Conservation (phyloP, 1,284 basidiomycete species). For the Ustilago hordei region DNA sequence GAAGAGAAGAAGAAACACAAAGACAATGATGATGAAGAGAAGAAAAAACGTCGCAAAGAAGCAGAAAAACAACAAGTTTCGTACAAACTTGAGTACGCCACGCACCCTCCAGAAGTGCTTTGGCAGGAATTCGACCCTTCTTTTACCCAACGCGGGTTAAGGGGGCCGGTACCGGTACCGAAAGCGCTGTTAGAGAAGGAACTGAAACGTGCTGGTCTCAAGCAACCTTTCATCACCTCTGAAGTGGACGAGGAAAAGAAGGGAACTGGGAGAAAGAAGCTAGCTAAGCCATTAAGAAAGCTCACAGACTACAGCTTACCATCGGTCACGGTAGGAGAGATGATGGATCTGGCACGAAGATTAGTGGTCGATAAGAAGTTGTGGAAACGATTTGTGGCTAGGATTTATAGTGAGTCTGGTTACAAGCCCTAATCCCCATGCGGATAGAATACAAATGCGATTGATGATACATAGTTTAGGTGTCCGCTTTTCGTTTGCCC, state of each 20-base stretch:
- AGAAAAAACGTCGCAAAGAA: conserved; percentile 9
- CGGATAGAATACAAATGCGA: conserved; percentile 7
- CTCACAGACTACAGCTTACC: conserved; percentile 78
- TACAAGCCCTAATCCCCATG: conserved; percentile 10
- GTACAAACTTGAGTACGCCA: conserved; percentile 65
- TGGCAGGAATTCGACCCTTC: conserved; percentile 55
- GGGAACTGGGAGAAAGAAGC: conserved; percentile 18
- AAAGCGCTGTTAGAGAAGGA: conserved; percentile 76
- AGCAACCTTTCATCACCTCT: conserved; percentile 50
- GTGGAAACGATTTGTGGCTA: conserved; percentile 76
- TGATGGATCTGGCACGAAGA: conserved; percentile 78
- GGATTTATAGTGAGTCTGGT: conserved; percentile 74
- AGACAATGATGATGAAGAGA: conserved; percentile 8
- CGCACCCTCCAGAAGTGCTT: conserved; percentile 56
- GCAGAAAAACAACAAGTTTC: conserved; percentile 40
- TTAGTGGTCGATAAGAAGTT: conserved; percentile 76
- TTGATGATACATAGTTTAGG: background rate
- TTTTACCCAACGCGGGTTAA: background rate
- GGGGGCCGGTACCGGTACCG: conserved; percentile 72
- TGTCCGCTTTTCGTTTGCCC: conserved; percentile 28
- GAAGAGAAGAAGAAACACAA: conserved; percentile 21
- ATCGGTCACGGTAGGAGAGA: conserved; percentile 82
- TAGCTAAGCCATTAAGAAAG: conserved; percentile 71
- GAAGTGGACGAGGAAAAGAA: background rate
- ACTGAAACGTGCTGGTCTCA: conserved; percentile 71